phyloP scores from a whole-genome alignment of 805 yeast species.

The Hanseniaspora hatyaiensis region DNA sequence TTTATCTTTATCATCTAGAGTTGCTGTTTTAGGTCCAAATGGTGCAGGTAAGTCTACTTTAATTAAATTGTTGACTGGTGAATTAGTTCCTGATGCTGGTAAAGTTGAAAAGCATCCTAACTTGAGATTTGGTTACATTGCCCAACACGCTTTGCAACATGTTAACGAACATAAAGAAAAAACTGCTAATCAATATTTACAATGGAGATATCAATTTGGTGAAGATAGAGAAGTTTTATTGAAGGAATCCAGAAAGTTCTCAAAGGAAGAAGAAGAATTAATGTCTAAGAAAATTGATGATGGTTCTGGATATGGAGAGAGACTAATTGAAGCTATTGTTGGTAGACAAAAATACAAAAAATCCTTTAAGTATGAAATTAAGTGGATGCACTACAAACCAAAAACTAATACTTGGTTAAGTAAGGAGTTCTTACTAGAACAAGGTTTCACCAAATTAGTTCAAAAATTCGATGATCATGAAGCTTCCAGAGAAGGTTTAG shows the following conservation, averaged over 20 bases:
- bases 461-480: constrained; percentile 98
- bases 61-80: constrained; percentile 87
- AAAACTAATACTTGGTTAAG: constrained; percentile 90
- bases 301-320: constrained; percentile 77
- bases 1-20: constrained; percentile 90
- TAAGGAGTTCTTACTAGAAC: constrained; percentile 63
- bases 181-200: constrained; percentile 93
- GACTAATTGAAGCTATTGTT: constrained; percentile 84
- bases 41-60: constrained; percentile 98
- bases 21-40: constrained; percentile 91
- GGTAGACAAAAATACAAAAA: constrained; percentile 96
- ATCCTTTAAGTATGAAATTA: constrained; percentile 90
- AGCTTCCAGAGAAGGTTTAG: constrained; percentile 97
- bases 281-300: constrained; percentile 69
- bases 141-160: constrained; percentile 96
- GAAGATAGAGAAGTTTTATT: constrained; percentile 93
- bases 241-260: constrained; percentile 82
- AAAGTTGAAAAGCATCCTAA: constrained; percentile 96
- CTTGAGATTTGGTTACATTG: constrained; percentile 94
- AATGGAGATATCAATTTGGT: constrained; percentile 96
- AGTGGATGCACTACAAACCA: constrained; percentile 88
- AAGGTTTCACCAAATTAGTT: constrained; percentile 81
- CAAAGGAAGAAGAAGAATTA: constrained; percentile 64
- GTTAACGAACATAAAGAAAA: constrained; percentile 95
- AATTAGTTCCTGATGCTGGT: constrained; percentile 74